Evolutionary conservation across 106 monocot species (phyloP).

Genomic region (Allium fistulosum): DNA sequence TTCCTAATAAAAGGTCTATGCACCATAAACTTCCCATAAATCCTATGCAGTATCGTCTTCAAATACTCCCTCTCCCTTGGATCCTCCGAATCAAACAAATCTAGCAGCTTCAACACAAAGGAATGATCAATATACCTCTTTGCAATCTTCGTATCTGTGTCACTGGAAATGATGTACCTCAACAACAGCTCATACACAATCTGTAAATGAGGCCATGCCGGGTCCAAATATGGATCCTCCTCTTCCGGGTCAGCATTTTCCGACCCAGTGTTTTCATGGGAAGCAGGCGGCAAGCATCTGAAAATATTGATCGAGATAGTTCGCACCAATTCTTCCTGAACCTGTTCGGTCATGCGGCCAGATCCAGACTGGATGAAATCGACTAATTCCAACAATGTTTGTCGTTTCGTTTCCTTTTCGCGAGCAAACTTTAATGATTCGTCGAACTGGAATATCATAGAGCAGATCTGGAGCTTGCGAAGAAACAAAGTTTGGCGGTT

Average conservation of each 20-base stretch:
- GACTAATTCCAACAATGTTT: conserved; percentile 33
- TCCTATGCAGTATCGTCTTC: conserved; percentile 37
- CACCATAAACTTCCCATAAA: conserved; percentile 50
- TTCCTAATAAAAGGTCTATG: conserved; percentile 42
- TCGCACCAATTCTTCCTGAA: conserved; percentile 58
- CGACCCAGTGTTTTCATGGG: conserved; percentile 38
- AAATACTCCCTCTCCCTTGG: conserved; percentile 42
- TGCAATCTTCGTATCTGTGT: conserved; percentile 41
- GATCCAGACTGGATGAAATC: conserved; percentile 44
- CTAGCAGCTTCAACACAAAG: conserved; percentile 36
- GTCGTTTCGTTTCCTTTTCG: conserved; percentile 41
- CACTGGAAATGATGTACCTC: conserved; percentile 31
- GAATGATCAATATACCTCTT: conserved; percentile 36
- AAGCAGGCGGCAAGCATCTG: conserved; percentile 47
- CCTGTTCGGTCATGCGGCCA: conserved; percentile 35
- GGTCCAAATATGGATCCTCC: conserved; percentile 65
- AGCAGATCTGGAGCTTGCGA: conserved; percentile 46
- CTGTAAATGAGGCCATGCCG: conserved; percentile 58
- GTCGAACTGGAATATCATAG: conserved; percentile 29
- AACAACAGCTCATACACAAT: conserved; percentile 54
- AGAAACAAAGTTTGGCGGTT: conserved; percentile 23
- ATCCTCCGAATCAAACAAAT: conserved; percentile 41
- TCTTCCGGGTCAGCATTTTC: conserved; percentile 45
- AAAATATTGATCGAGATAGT: conserved; percentile 39
- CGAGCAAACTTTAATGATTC: conserved; percentile 19